Evolutionary conservation across 345 rosid species (phyloP).

Genomic region (Citrus australasica): DNA sequence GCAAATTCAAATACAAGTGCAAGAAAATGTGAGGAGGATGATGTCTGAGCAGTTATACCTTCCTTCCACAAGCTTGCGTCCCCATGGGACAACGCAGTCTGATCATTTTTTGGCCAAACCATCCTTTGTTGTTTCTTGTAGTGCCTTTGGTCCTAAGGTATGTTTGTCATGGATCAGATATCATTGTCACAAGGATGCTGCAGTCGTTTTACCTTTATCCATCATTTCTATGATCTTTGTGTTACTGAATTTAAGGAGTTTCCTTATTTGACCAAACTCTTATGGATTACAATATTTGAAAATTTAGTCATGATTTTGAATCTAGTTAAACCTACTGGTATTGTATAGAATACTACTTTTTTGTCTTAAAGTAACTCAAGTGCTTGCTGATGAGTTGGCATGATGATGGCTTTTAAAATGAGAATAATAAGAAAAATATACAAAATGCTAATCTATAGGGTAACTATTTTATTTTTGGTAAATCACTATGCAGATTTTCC

Average conservation of each 20-base stretch:
- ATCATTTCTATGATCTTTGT: neutral
- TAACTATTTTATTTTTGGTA: no score
- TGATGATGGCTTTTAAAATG: neutral
- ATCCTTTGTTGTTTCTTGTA: conserved; percentile 72
- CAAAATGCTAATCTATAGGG: no score
- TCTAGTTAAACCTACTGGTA: neutral
- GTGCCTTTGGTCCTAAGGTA: conserved; percentile 82
- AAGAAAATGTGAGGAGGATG: conserved; percentile 71
- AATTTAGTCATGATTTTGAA: neutral
- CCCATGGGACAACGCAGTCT: conserved; percentile 23
- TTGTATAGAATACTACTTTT: neutral
- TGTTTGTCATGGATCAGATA: neutral
- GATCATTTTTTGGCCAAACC: conserved; percentile 38
- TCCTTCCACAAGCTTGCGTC: conserved; percentile 35
- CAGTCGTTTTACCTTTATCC: neutral
- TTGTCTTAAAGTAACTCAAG: neutral
- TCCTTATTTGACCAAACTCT: neutral
- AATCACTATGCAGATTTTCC: no score
- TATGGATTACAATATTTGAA: neutral
- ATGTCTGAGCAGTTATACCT: conserved; percentile 67
- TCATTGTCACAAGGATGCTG: neutral
- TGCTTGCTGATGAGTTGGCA: neutral
- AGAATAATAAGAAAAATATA: no score
- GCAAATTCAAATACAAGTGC: conserved; percentile 59
- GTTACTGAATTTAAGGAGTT: neutral